Percentiles rank a stretch among this genome's conserved stretches.
These are phyloP conservation scores for Botrytis medusae DNA, from an alignment of 2,329 filamentous ascomycete species.

Conservation along the genomic window DNA sequence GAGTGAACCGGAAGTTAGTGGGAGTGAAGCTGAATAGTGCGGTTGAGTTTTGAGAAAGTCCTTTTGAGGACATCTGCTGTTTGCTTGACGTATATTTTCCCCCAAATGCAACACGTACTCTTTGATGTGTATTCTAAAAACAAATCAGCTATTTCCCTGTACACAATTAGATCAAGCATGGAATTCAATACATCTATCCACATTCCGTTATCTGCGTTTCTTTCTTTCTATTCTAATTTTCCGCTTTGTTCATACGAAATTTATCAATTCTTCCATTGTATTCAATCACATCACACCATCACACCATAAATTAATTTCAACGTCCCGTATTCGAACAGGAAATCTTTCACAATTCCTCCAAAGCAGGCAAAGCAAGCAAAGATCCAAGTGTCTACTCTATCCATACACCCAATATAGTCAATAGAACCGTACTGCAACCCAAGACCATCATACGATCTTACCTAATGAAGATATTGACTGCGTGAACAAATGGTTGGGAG, in stretches of 20 bases:
- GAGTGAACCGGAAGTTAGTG: slow-evolving; percentile 40
- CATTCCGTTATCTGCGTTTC: background rate
- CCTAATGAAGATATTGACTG: too few relatives aligned
- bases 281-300: background rate
- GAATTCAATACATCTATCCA: background rate
- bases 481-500: too few relatives aligned
- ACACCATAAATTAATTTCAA: background rate
- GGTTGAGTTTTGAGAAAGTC: background rate
- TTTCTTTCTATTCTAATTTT: background rate
- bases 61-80: background rate
- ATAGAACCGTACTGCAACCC: too few relatives aligned
- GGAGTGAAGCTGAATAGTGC: slow-evolving; percentile 24
- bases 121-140: background rate
- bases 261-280: too few relatives aligned
- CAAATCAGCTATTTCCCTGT: background rate
- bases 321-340: background rate
- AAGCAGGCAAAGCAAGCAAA: too few relatives aligned
- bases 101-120: background rate
- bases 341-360: background rate
- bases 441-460: too few relatives aligned
- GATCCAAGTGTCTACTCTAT: too few relatives aligned
- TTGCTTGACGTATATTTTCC: background rate
- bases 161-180: background rate
- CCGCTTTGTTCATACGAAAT: background rate
- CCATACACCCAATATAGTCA: too few relatives aligned